phyloP scores from a whole-genome alignment of 2,329 filamentous ascomycete genomes.

The Drechslerella dactyloides region DNA sequence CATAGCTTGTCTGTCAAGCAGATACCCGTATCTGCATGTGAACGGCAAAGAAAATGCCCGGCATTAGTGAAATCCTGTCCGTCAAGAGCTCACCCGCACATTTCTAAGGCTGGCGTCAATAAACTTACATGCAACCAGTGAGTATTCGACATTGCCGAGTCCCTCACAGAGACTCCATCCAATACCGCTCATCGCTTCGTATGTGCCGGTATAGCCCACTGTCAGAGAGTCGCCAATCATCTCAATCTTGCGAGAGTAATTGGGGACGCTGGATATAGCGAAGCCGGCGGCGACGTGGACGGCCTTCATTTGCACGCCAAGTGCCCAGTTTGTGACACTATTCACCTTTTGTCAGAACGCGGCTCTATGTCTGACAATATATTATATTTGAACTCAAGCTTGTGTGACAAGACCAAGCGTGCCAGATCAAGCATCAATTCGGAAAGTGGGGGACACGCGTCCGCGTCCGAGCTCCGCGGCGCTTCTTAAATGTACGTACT shows the following conservation, averaged over 20 bases:
- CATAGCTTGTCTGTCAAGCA: constrained; percentile 66
- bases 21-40: constrained; percentile 62
- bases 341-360: neutral
- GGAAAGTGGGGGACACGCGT: no score
- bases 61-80: neutral
- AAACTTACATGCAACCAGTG: constrained; percentile 62
- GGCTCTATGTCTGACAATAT: neutral
- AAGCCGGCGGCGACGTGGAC: constrained; percentile 62
- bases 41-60: no score
- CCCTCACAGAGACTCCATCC: constrained; percentile 66
- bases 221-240: constrained; percentile 63
- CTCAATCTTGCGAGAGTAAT: constrained; percentile 58
- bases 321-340: constrained; percentile 67
- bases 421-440: no score
- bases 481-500: no score
- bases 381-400: no score
- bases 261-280: constrained; percentile 60
- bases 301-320: constrained; percentile 65
- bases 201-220: constrained; percentile 66
- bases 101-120: constrained; percentile 66
- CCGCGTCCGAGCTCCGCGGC: neutral
- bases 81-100: constrained; percentile 63
- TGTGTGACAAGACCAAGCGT: no score
- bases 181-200: constrained; percentile 66
- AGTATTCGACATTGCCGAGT: constrained; percentile 67